These are phyloP conservation scores for Ligustrum vulgare DNA, from an alignment of 257 asterid genomes.

Conservation along the genomic window DNA sequence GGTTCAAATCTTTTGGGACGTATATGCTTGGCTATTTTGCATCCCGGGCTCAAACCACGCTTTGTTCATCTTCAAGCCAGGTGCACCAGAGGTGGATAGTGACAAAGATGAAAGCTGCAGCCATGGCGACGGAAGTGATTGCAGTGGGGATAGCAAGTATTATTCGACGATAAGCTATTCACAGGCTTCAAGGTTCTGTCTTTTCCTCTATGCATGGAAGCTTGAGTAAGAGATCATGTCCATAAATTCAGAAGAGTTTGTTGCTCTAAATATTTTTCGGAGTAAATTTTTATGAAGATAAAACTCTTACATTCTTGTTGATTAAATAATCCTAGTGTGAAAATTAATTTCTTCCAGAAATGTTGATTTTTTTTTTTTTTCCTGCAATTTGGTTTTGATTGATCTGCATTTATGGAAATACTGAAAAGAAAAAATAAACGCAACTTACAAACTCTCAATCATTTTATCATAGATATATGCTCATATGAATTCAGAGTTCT, in stretches of 20 bases:
- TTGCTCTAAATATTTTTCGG: not conserved
- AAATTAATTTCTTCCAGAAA: not conserved
- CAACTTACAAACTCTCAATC: not conserved
- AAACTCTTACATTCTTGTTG: not conserved
- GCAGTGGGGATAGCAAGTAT: conserved; percentile 56
- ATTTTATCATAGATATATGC: not conserved
- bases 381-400: not conserved
- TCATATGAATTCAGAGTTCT: not conserved
- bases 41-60: conserved; percentile 42
- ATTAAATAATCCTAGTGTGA: not conserved
- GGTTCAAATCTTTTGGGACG: conserved; percentile 61
- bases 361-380: not conserved
- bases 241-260: not conserved
- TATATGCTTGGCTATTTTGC: conserved; percentile 50
- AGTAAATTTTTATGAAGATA: not conserved
- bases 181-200: conserved; percentile 45
- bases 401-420: not conserved
- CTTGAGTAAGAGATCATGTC: conserved; percentile 36
- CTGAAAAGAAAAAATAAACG: not conserved
- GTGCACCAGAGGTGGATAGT: conserved; percentile 33
- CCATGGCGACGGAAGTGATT: conserved; percentile 31
- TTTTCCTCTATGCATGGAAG: conserved; percentile 72
- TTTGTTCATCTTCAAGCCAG: conserved; percentile 49
- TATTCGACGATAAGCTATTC: conserved; percentile 47
- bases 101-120: conserved; percentile 32